These are phyloP conservation scores for Cochlearia excelsa DNA, from an alignment of 345 rosid genomes.

Conservation along the genomic window DNA sequence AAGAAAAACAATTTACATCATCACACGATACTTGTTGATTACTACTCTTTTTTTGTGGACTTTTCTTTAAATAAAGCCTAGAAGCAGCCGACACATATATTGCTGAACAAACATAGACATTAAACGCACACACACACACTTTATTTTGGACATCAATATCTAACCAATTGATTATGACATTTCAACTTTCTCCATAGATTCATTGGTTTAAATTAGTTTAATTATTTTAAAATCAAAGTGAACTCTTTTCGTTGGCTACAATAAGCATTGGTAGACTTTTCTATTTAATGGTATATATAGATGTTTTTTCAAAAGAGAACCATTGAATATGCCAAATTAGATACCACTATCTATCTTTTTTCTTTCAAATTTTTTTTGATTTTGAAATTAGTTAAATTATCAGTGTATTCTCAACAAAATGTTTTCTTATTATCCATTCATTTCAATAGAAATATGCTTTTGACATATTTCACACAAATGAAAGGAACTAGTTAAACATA, in stretches of 20 bases:
- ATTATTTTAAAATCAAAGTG: neutral
- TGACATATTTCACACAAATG: too few species aligned
- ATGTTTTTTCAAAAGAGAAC: neutral
- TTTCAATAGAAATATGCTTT: neutral
- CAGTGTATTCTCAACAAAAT: neutral
- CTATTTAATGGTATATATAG: neutral
- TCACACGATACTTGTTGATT: constrained; percentile 32
- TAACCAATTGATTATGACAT: constrained; percentile 35
- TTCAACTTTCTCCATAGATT: constrained; percentile 27
- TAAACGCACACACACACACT: neutral
- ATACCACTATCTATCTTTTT: neutral
- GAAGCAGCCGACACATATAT: constrained; percentile 31
- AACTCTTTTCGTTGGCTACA: neutral
- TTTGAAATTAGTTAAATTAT: neutral
- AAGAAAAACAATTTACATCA: constrained; percentile 16
- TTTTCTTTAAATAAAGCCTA: neutral
- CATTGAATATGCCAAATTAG: constrained; percentile 15
- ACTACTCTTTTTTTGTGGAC: constrained; percentile 7
- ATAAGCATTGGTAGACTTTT: too few species aligned
- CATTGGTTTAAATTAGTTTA: constrained; percentile 5
- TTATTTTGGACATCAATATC: constrained; percentile 33
- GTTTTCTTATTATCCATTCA: neutral
- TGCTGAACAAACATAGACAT: neutral
- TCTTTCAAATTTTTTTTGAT: neutral
- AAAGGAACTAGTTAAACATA: too few species aligned